phyloP scores from a whole-genome alignment of 176 grass and related monocot species.

The Avena sativa region DNA sequence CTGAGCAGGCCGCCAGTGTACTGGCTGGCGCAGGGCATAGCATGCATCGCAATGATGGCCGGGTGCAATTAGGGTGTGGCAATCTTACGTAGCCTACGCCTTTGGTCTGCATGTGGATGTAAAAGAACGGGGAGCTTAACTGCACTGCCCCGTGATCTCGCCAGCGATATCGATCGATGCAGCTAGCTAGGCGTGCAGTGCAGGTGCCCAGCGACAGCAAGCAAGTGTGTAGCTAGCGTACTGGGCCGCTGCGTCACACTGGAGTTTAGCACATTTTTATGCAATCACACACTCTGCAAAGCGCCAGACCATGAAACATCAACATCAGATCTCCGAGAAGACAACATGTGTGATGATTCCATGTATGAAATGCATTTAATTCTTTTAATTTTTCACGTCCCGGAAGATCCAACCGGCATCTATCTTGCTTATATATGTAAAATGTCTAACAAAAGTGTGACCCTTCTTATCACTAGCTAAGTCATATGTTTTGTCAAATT shows the following conservation, averaged over 20 bases:
- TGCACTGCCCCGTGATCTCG: constrained; percentile 21
- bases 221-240: not conserved
- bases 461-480: not conserved
- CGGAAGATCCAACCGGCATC: not conserved
- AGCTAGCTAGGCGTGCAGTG: not conserved
- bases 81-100: constrained; percentile 34
- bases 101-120: not conserved
- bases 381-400: too few species aligned
- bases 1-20: not conserved
- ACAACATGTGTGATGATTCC: constrained; percentile 18
- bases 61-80: constrained; percentile 46
- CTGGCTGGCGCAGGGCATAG: not conserved
- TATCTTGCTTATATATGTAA: not conserved
- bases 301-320: constrained; percentile 44
- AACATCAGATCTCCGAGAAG: constrained; percentile 9
- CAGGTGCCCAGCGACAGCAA: not conserved
- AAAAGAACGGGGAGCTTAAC: constrained; percentile 27
- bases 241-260: constrained; percentile 24
- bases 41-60: constrained; percentile 31
- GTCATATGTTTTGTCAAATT: not conserved
- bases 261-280: constrained; percentile 36
- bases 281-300: constrained; percentile 28
- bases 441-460: too few species aligned
- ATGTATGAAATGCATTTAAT: not conserved
- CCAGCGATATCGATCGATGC: not conserved